Evolutionary conservation across 1,284 basidiomycete genomes (phyloP).

Genomic region (Ceratobasidium sp.): DNA sequence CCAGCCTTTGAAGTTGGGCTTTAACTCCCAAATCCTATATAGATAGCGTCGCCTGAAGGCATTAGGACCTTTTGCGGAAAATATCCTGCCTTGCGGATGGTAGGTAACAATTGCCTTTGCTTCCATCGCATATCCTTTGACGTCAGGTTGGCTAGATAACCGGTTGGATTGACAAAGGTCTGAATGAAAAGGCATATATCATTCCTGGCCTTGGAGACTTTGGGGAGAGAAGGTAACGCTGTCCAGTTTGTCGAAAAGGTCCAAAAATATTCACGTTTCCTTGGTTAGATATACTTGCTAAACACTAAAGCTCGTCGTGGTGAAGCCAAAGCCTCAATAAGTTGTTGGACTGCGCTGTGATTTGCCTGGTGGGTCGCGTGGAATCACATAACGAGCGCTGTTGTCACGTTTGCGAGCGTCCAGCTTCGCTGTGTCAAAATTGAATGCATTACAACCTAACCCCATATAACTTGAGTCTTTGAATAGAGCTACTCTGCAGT

Average conservation of each 20-base stretch:
- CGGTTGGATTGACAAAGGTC: conserved; percentile 95
- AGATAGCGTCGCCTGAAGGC: conserved; percentile 95
- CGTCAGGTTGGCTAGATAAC: conserved; percentile 73
- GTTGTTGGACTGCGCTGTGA: conserved; percentile 52
- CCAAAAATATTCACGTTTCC: neutral
- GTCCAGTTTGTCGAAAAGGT: neutral
- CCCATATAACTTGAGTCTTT: too few relatives aligned
- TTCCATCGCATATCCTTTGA: neutral
- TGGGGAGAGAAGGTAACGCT: conserved; percentile 80
- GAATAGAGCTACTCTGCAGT: too few relatives aligned
- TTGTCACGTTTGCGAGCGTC: conserved; percentile 21
- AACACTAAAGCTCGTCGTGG: conserved; percentile 56
- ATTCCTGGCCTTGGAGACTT: conserved; percentile 93
- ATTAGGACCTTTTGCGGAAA: conserved; percentile 83
- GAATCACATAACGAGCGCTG: conserved; percentile 45
- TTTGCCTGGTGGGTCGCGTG: conserved; percentile 51
- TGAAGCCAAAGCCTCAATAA: conserved; percentile 53
- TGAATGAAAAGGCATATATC: conserved; percentile 92
- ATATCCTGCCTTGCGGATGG: conserved; percentile 87
- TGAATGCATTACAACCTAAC: too few relatives aligned
- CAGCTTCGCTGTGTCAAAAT: conserved; percentile 58
- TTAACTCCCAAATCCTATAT: conserved; percentile 16
- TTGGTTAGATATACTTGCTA: conserved; percentile 36
- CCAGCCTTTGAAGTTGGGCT: neutral
- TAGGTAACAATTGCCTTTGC: conserved; percentile 59